These are phyloP conservation scores for Pseudoturritis turrita DNA, from an alignment of 345 rosid species.

Conservation along the genomic window DNA sequence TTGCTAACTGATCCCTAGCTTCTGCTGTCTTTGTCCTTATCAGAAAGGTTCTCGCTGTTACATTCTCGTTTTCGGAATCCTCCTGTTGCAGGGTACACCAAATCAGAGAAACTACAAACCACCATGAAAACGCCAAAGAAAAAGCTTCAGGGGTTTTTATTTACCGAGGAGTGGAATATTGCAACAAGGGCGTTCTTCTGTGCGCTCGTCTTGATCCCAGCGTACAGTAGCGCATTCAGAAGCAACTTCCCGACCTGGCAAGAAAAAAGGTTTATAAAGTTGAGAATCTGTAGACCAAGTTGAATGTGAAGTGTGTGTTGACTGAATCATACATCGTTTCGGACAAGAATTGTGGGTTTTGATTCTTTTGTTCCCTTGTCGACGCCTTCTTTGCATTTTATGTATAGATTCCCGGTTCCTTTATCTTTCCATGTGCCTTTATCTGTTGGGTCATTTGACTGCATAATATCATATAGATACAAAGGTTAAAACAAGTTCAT, in stretches of 20 bases:
- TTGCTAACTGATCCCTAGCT: constrained; percentile 68
- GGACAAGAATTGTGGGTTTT: constrained; percentile 72
- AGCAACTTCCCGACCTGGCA: constrained; percentile 77
- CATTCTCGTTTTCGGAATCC: constrained; percentile 39
- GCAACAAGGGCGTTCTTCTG: constrained; percentile 86
- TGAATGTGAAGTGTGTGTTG: not conserved
- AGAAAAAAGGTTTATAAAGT: not conserved
- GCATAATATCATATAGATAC: constrained; percentile 10
- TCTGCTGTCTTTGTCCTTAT: constrained; percentile 71
- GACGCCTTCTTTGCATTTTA: constrained; percentile 82
- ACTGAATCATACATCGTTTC: constrained; percentile 68
- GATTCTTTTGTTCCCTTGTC: constrained; percentile 87
- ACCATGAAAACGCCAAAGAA: not conserved
- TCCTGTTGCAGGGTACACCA: constrained; percentile 44
- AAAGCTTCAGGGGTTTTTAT: not conserved
- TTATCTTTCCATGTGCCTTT: constrained; percentile 91
- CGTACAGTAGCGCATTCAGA: constrained; percentile 82
- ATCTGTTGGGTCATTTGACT: constrained; percentile 78
- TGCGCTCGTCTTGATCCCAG: constrained; percentile 75
- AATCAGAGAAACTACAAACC: not conserved
- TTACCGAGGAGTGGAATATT: constrained; percentile 88
- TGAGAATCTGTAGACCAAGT: constrained; percentile 3
- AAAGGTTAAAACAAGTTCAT: not conserved
- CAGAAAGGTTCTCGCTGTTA: constrained; percentile 69
- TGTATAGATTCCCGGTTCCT: constrained; percentile 87